These are phyloP conservation scores for Zalaria sp. DNA, from an alignment of 2,329 filamentous ascomycete genomes.

Conservation along the genomic window DNA sequence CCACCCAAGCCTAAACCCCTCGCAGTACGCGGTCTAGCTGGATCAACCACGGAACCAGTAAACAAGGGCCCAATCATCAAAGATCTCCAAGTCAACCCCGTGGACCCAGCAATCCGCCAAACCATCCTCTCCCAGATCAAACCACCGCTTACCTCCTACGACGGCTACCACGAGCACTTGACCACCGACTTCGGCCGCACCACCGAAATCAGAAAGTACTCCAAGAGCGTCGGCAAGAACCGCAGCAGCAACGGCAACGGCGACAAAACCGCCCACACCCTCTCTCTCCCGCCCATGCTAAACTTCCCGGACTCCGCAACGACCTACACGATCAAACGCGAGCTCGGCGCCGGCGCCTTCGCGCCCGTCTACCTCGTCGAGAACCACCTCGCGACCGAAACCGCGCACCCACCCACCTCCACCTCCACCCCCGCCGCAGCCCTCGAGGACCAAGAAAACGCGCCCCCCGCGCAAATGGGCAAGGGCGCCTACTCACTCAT, in stretches of 20 bases:
- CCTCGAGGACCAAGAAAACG: slow-evolving; percentile 31
- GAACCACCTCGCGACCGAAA: slow-evolving; percentile 26
- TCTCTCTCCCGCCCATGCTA: slow-evolving; percentile 48
- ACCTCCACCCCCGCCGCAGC: slow-evolving; percentile 24
- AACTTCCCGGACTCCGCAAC: slow-evolving; percentile 51
- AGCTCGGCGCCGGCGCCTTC: slow-evolving; percentile 87
- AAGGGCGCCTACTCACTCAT: slow-evolving; percentile 42
- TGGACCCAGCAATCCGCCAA: slow-evolving; percentile 59
- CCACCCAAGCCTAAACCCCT: slow-evolving; percentile 10
- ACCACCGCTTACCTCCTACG: slow-evolving; percentile 58
- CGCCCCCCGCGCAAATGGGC: slow-evolving; percentile 39
- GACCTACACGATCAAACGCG: slow-evolving; percentile 65
- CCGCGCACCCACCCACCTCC: background rate
- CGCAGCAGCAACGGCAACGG: slow-evolving; percentile 36
- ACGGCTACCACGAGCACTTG: slow-evolving; percentile 66
- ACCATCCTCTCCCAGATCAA: slow-evolving; percentile 62
- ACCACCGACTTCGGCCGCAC: slow-evolving; percentile 50
- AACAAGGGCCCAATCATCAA: slow-evolving; percentile 61
- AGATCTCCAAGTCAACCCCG: slow-evolving; percentile 77
- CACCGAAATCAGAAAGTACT: slow-evolving; percentile 66
- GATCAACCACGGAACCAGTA: slow-evolving; percentile 25
- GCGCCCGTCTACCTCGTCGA: slow-evolving; percentile 90
- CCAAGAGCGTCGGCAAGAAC: slow-evolving; percentile 50
- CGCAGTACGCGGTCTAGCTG: slow-evolving; percentile 15
- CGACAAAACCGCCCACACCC: slow-evolving; percentile 48